Conservation (phyloP, 2,329 filamentous ascomycete species). For the Colletotrichum somersetense region DNA sequence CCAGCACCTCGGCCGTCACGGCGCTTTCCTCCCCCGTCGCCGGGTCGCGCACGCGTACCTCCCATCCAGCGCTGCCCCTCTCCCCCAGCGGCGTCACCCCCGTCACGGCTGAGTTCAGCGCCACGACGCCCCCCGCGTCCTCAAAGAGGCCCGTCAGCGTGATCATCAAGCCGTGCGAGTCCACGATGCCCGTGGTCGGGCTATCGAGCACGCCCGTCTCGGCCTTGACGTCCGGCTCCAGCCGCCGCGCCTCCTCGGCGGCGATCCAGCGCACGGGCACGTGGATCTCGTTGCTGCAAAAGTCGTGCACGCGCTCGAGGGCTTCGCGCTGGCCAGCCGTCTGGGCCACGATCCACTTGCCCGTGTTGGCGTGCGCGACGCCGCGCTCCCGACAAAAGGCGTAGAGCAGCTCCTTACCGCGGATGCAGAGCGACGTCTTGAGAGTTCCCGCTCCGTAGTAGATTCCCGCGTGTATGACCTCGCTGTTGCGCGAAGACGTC, state of each 20-base stretch:
- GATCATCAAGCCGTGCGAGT: constrained; percentile 87
- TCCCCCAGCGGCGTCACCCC: constrained; percentile 64
- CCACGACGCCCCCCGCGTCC: constrained; percentile 79
- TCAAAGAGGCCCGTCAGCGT: constrained; percentile 83
- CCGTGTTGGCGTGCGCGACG: constrained; percentile 80
- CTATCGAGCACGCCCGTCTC: constrained; percentile 83
- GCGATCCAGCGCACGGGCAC: constrained; percentile 81
- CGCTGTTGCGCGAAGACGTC: constrained; percentile 90
- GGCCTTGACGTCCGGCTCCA: constrained; percentile 83
- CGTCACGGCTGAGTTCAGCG: constrained; percentile 76
- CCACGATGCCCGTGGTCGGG: constrained; percentile 89
- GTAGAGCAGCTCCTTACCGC: constrained; percentile 83
- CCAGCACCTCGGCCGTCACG: constrained; percentile 80
- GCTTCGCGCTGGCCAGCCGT: constrained; percentile 76
- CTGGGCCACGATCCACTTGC: constrained; percentile 97
- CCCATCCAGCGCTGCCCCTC: constrained; percentile 74
- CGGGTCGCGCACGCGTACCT: constrained; percentile 67
- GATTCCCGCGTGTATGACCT: constrained; percentile 95
- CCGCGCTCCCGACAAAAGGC: constrained; percentile 75
- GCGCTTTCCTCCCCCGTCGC: constrained; percentile 61
- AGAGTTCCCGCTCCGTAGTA: constrained; percentile 85
- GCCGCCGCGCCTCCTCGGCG: constrained; percentile 67
- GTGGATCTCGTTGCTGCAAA: constrained; percentile 55
- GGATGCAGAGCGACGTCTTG: constrained; percentile 87
- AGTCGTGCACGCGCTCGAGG: constrained; percentile 63